Evolutionary conservation across 495 filamentous ascomycete genomes (phyloP).

Genomic region (Penicillium lividum): DNA sequence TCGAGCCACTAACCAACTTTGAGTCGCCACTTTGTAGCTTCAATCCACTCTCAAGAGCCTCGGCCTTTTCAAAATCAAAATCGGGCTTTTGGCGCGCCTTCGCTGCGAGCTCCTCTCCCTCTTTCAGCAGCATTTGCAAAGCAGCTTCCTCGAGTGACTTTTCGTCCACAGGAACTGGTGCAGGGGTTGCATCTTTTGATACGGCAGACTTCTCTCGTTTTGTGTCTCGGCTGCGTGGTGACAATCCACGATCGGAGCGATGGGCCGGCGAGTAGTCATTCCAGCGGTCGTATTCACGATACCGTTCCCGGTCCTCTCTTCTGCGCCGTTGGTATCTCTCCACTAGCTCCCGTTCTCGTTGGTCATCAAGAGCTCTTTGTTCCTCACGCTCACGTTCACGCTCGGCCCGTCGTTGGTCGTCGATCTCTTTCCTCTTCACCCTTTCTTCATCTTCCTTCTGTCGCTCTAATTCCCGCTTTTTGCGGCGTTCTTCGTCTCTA

Average conservation of each 20-base stretch:
- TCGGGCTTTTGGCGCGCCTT: slow-evolving; percentile 60
- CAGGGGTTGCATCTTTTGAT: slow-evolving; percentile 44
- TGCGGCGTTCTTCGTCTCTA: slow-evolving; percentile 64
- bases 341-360: neutral
- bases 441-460: slow-evolving; percentile 60
- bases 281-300: slow-evolving; percentile 38
- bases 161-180: slow-evolving; percentile 49
- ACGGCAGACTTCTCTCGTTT: slow-evolving; percentile 42
- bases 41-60: slow-evolving; percentile 49
- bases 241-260: slow-evolving; percentile 40
- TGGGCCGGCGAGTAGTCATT: slow-evolving; percentile 37
- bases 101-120: slow-evolving; percentile 61
- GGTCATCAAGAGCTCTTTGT: slow-evolving; percentile 47
- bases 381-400: slow-evolving; percentile 56
- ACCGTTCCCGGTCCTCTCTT: slow-evolving; percentile 21
- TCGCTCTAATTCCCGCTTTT: slow-evolving; percentile 63
- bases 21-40: slow-evolving; percentile 37
- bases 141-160: slow-evolving; percentile 60
- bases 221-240: slow-evolving; percentile 40
- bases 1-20: slow-evolving; percentile 31
- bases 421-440: slow-evolving; percentile 44
- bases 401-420: slow-evolving; percentile 59
- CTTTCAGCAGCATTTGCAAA: slow-evolving; percentile 55
- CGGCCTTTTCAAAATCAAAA: slow-evolving; percentile 56
- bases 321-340: neutral